Base-by-base conservation (phyloP, 2,329 filamentous ascomycete species). In the Hypomyces rosellus region DNA sequence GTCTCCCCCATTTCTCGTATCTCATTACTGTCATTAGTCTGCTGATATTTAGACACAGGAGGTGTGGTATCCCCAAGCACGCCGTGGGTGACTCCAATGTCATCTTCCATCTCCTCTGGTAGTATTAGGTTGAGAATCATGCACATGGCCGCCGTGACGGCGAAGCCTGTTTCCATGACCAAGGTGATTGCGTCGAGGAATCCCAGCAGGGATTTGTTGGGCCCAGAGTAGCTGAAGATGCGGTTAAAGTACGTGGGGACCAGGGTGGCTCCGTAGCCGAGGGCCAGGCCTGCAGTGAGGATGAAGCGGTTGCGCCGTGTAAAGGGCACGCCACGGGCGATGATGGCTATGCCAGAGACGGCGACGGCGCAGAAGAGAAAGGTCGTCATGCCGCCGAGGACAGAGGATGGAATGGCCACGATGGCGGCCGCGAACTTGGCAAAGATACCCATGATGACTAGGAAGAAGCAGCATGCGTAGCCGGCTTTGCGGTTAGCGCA, bases 271-370 rank as follows among this genome's bases (percentile, higher is more conserved):
- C 83, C 82, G 56, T 88, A 88, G 33, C 89, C 89, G 25, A 92
- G 71, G 0, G 86, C 77, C 33, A 93, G 72, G 0, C 84, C 81
- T 0, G 86, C 85, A 0, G 89, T 90, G 11, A 93, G 75, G 60
- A 93, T 88, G 70, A 93, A 93, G 20, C 89, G 78, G 60, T 87
- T 91, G 46, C 89, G 82, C 36, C 88, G 80, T n/a, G 80, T 89
- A 64, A 92, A 91, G 0, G 81, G 76, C 2, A 87, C 80, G 34
- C 78, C 78, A 15, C 81, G 80, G 3, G 80, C 75, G 55, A 93
- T 83, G 59, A 93, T 91, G 45, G 85, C 78, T 54, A 93, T 81
- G 58, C 89, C 89, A 0, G 84, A 87, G 1, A 89, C 84, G 2
- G 86, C 82, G 5, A 93, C 88, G 4, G 86, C 80, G 52, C 77